Evolutionary conservation across 805 yeast genomes (phyloP), one percentile per base, ranked within the genome.

Genomic region (Maudiozyma serrabonitensis): DNA sequence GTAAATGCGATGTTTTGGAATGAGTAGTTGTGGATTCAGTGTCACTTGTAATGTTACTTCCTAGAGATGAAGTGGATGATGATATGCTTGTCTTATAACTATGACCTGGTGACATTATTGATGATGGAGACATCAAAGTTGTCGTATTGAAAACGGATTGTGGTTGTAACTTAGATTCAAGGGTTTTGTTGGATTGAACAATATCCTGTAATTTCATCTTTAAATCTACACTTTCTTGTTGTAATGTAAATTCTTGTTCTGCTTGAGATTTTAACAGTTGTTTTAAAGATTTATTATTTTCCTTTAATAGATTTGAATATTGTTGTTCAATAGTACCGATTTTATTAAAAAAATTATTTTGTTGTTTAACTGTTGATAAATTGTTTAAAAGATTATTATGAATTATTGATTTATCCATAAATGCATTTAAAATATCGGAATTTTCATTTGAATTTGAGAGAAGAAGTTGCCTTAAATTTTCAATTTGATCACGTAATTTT

Each of bases 401-500:
- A 11, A 35, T 19, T 18, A 16, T 31, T 16, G 45, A n/a, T 31
- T 42, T 42, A 18, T 42, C 19, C 26, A 42, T 3, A 13, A n/a
- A 42, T 3, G 45, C 45, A 28, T 26, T 16, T n/a, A 42, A 18
- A 2, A 42, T 42, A 31, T 42, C 45, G 2, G 25, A 16, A 19
- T 42, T 28, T 18, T 18, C 41, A 15, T n/a, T n/a, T 41, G 16
- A 6, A 28, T 28, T 35, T 18, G 8, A 11, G 6, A 42, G 15
- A 11, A 42, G 19, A 11, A 42, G 19, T 11, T 26, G 21, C 28
- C 11, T 28, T 19, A 42, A 9, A 16, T 9, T 5, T 9, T 26
- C n/a, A 37, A 79, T 58, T 59, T 42, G 45, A 11, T 15, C 13
- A 21, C n/a, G 15, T 11, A 21, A 23, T 18, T 35, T 45, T 6